Evolutionary conservation across 805 yeast genomes (phyloP), one percentile per base, ranked within the genome.

Genomic region (Zygosaccharomyces kombuchaensis): DNA sequence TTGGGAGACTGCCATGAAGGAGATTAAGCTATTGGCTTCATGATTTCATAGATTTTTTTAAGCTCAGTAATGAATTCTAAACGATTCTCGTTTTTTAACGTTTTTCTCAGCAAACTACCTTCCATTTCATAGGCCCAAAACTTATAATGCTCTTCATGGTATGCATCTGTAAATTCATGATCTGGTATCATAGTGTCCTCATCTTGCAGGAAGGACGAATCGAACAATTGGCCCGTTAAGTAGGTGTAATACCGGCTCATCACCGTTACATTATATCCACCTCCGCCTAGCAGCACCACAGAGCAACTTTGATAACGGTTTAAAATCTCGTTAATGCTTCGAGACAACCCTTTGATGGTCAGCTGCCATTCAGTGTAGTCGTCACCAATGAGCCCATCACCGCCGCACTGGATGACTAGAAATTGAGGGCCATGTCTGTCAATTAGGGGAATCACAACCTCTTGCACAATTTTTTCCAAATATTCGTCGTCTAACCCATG

Each of bases 331-430:
- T 58, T 22, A 4, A 81, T 60, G 5, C 62, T 63, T 1, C 57
- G 23, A 0, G 75, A 72, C 16, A 73, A 67, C 0, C 83, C 85
- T 32, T 63, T 60, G 6, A 80, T 72, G 0, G 83, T 75, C 45
- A 85, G 59, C 59, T 83, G 84, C 91, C 91, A 85, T 57, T 83
- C 85, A 12, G 70, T 66, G 50, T 73, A 77, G 14, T 73, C 73
- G 58, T 85, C 93, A 0, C 81, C 71, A n/a, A 75, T 71, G 17
- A 85, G 65, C 0, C 93, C 91, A 67, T 85, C 95, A 26, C 81
- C 78, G 1, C 95, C 95, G 56, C 83, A 75, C 57, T 82, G 87
- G 1, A 85, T 62, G 1, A 84, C 81, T 1, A 85, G 42, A 8
- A 73, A 74, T 19, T 76, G 76, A 0, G 89, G 82, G 1, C 57